phyloP scores from a whole-genome alignment of 805 yeast species.

The Candida ulmi region DNA sequence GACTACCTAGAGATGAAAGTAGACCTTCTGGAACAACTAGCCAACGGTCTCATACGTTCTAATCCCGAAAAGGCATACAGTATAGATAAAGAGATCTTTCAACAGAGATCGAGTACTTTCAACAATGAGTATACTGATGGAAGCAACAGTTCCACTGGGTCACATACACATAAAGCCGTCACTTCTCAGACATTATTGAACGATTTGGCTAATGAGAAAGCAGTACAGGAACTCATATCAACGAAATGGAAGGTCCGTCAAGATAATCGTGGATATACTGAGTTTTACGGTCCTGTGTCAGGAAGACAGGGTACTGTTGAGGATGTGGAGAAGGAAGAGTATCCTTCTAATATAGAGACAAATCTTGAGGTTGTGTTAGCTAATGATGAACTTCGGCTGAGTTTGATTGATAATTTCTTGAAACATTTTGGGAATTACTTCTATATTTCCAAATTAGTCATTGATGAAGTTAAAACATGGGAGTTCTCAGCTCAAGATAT shows the following conservation, averaged over 20 bases:
- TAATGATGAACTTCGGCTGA: slow-evolving; percentile 1
- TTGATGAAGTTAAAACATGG: slow-evolving; percentile 24
- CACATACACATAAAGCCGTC: neutral
- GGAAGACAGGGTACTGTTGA: slow-evolving; percentile 27
- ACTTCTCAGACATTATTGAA: slow-evolving; percentile 11
- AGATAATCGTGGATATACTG: slow-evolving; percentile 23
- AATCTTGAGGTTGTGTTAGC: slow-evolving; percentile 1
- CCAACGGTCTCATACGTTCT: slow-evolving; percentile 18
- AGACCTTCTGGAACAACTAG: slow-evolving; percentile 23
- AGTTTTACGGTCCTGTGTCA: slow-evolving; percentile 31
- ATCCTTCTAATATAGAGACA: neutral
- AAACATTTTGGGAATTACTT: slow-evolving; percentile 24
- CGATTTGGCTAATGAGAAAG: slow-evolving; percentile 21
- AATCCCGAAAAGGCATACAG: slow-evolving; percentile 15
- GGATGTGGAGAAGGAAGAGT: slow-evolving; percentile 9
- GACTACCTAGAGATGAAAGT: slow-evolving; percentile 26
- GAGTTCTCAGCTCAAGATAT: slow-evolving; percentile 22
- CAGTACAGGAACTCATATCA: slow-evolving; percentile 27
- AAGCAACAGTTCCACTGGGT: no score
- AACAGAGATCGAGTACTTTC: neutral
- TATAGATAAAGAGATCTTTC: neutral
- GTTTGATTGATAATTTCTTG: slow-evolving; percentile 17
- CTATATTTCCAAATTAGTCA: slow-evolving; percentile 15
- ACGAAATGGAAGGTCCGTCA: slow-evolving; percentile 29
- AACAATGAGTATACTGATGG: neutral